These are phyloP conservation scores for Fistulifera pelliculosa DNA, from an alignment of 108 stramenopile species.

Conservation along the genomic window DNA sequence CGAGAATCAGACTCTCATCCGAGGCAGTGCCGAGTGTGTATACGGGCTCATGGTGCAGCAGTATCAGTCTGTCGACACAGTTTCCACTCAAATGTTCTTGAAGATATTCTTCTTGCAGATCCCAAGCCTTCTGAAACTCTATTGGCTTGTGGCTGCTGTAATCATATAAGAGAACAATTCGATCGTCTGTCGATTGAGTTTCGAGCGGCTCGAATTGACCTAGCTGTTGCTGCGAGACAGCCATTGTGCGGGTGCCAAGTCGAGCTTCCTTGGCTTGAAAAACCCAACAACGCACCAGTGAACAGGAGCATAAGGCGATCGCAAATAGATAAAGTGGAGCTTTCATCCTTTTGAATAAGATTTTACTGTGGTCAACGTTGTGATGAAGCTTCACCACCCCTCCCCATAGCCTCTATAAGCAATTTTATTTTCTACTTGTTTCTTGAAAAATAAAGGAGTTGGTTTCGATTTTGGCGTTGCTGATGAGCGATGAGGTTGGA, in stretches of 20 bases:
- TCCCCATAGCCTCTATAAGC: no score
- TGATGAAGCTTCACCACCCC: no score
- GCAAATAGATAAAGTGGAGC: no score
- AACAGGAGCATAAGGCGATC: no score
- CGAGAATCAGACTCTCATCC: slow-evolving; percentile 51
- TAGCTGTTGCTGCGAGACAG: slow-evolving; percentile 27
- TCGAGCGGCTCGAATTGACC: slow-evolving; percentile 28
- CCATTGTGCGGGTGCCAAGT: not conserved
- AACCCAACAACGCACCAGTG: no score
- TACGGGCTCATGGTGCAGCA: slow-evolving; percentile 73
- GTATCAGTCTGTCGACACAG: slow-evolving; percentile 52
- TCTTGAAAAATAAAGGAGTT: no score
- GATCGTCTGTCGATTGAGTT: slow-evolving; percentile 1
- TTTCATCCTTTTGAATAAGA: no score
- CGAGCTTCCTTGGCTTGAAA: no score
- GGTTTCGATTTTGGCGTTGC: no score
- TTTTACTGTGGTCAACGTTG: no score
- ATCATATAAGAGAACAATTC: not conserved
- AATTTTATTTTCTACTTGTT: no score
- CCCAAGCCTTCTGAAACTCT: slow-evolving; percentile 4
- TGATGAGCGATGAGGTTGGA: no score
- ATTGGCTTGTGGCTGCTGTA: not conserved
- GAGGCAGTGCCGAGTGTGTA: slow-evolving; percentile 82
- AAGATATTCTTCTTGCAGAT: slow-evolving; percentile 1
- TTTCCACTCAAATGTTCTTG: slow-evolving; percentile 7